Base-by-base conservation (phyloP, 2,329 filamentous ascomycete genomes). In the Paecilomyces fulvus region DNA sequence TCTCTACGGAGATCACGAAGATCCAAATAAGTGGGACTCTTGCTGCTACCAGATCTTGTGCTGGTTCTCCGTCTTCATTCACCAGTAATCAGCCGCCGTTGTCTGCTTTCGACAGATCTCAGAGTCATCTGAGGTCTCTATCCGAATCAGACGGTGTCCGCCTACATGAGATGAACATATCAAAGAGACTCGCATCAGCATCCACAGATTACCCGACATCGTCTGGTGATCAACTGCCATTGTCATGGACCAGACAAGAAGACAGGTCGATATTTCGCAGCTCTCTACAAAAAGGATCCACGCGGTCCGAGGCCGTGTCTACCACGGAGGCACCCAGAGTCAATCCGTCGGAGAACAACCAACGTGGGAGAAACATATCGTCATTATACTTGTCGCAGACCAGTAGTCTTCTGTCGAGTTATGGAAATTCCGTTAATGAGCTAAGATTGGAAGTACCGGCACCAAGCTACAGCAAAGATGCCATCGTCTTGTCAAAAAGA, bases 81-180 rank as follows among this genome's bases (percentile, higher is more conserved):
- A 2, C 6, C 5, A 17, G 37, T 17, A 9, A 43, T 9, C 20
- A 20, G 14, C 37, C n/a, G 17, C n/a, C n/a, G 1, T 17, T n/a
- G 4, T 43, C 37, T 43, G 12, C 14, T 17, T 43, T 43, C 6
- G 2, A 43, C n/a, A 43, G n/a, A 4, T 43, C 37, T 6, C 14
- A n/a, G 14, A 43, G 14, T 4, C 37, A 43, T 43, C 49, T 31
- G 25, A 55, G 58, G 17, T 57, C 61, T n/a, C 30, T 54, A 28
- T 52, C 59, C 2, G 66, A 66, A 49, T 43, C 51, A 12, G 60
- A 58, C 23, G 63, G 66, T 12, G 54, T 70, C 37, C 64, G 70
- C 37, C 58, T 70, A 17, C 61, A 56, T 23, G 67, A 68, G 14
- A 58, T 71, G 55, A 63, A 65, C 33, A 70, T 71, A 43, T 63